Conservation (phyloP, 441 rosid genomes). For the Pelargonium myrrhifolium region DNA sequence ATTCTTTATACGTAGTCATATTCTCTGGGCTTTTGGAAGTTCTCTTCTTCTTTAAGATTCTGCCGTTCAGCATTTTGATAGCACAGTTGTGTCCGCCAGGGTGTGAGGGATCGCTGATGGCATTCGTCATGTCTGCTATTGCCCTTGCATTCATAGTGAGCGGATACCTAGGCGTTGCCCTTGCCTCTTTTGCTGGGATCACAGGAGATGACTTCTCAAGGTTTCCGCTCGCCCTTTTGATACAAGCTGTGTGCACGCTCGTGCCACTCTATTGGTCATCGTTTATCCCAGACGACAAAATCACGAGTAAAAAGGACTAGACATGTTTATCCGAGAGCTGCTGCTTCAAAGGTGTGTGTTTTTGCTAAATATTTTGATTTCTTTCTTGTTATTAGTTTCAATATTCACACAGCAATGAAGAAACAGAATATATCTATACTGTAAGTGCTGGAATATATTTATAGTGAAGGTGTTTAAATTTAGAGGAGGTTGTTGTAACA, state of each 20-base stretch:
- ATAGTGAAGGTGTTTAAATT: too few species aligned
- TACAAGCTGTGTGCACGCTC: conserved; percentile 57
- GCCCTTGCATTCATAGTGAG: conserved; percentile 66
- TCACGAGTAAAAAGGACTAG: conserved; percentile 25
- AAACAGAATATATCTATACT: too few species aligned
- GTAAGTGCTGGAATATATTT: too few species aligned
- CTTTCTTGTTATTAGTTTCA: too few species aligned
- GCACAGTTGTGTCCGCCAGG: conserved; percentile 66
- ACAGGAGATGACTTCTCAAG: conserved; percentile 56
- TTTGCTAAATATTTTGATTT: too few species aligned
- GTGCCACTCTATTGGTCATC: conserved; percentile 53
- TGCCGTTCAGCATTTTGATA: conserved; percentile 67
- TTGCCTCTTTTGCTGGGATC: conserved; percentile 52
- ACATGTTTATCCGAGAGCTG: background rate
- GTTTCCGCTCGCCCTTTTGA: conserved; percentile 42
- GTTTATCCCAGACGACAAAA: conserved; percentile 43
- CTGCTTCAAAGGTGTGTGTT: too few species aligned
- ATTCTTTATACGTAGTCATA: conserved; percentile 47
- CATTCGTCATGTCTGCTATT: conserved; percentile 69
- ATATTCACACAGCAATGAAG: too few species aligned
- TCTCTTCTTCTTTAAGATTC: conserved; percentile 57
- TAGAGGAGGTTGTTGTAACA: too few species aligned
- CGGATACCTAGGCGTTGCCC: conserved; percentile 67
- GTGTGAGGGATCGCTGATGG: conserved; percentile 87
- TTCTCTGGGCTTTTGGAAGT: conserved; percentile 69